A percentile compares a stretch with the other conserved stretches of the same genome.
These are phyloP conservation scores for Lunularia cruciata DNA, from an alignment of 225 moss, liverwort and hornwort genomes.

Conservation along the genomic window DNA sequence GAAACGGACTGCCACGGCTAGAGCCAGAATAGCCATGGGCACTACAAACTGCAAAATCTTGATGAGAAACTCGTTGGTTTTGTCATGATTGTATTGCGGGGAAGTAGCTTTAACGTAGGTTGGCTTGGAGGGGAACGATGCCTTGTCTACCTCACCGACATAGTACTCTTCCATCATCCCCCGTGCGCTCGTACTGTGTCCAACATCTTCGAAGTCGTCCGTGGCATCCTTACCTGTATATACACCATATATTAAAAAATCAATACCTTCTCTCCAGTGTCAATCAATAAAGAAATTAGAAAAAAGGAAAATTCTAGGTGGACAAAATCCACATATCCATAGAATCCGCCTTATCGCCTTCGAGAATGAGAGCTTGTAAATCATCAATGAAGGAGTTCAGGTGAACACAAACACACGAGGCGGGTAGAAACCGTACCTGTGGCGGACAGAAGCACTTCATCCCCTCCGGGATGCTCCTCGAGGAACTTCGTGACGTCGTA, in stretches of 20 bases:
- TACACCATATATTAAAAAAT: neutral
- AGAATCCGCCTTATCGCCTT: no score
- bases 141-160: conserved; percentile 60
- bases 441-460: conserved; percentile 70
- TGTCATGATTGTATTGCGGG: conserved; percentile 75
- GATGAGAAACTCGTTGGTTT: conserved; percentile 80
- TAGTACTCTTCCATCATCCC: conserved; percentile 71
- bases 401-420: neutral
- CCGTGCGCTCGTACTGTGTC: conserved; percentile 84
- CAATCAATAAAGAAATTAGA: neutral
- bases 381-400: no score
- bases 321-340: no score
- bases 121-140: conserved; percentile 65
- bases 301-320: neutral
- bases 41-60: conserved; percentile 93
- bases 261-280: no score
- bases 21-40: conserved; percentile 76
- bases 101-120: conserved; percentile 60
- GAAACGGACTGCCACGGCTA: conserved; percentile 82
- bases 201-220: conserved; percentile 89
- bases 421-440: conserved; percentile 39
- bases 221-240: conserved; percentile 86
- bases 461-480: conserved; percentile 79
- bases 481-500: conserved; percentile 74
- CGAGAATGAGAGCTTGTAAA: no score